phyloP scores from a whole-genome alignment of 192 early-diverging fungal genomes.

The Gorgonomyces haynaldii region DNA sequence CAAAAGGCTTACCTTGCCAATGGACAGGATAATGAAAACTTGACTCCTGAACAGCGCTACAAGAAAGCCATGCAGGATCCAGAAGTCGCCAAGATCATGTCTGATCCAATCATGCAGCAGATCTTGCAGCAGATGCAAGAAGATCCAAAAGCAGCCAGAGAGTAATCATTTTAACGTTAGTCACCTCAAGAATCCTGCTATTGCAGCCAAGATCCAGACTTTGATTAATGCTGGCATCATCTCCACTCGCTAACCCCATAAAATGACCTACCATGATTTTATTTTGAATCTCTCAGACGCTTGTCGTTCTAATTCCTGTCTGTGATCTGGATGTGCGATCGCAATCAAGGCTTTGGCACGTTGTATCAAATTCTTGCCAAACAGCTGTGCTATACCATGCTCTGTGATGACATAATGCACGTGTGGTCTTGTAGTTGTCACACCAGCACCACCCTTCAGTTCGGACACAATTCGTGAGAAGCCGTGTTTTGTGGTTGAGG shows the following conservation, averaged over 20 bases:
- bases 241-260: too few species aligned
- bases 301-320: slow-evolving; percentile 20
- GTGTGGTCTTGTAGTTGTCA: slow-evolving; percentile 33
- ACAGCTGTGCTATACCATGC: slow-evolving; percentile 26
- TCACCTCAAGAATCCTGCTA: slow-evolving; percentile 89
- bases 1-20: slow-evolving; percentile 72
- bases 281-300: slow-evolving; percentile 31
- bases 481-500: slow-evolving; percentile 24
- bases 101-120: slow-evolving; percentile 90
- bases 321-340: slow-evolving; percentile 40
- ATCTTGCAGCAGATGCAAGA: slow-evolving; percentile 96
- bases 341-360: slow-evolving; percentile 32
- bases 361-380: slow-evolving; percentile 38
- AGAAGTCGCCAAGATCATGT: slow-evolving; percentile 74
- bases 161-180: too few species aligned
- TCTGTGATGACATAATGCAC: slow-evolving; percentile 40
- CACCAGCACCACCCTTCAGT: slow-evolving; percentile 26
- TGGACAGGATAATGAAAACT: slow-evolving; percentile 39
- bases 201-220: slow-evolving; percentile 90
- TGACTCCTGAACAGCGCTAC: slow-evolving; percentile 66
- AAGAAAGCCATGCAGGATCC: slow-evolving; percentile 84
- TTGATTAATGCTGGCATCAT: slow-evolving; percentile 76
- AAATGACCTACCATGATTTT: too few species aligned
- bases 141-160: slow-evolving; percentile 81
- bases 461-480: slow-evolving; percentile 24